Base-by-base conservation (phyloP, 2,329 filamentous ascomycete genomes). In the Colletotrichum lindemuthianum region DNA sequence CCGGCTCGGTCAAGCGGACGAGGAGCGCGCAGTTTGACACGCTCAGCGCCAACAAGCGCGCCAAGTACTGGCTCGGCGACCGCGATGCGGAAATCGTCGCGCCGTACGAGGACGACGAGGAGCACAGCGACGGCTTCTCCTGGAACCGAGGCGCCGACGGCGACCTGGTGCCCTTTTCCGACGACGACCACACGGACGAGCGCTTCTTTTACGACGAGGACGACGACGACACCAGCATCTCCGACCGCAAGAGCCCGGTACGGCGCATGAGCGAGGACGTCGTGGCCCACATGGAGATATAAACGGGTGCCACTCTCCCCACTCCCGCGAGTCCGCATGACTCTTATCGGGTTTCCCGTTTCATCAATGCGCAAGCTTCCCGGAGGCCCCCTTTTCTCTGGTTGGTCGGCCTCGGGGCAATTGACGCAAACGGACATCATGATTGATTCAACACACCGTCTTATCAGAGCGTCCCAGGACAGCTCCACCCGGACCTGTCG, bases 61-160 rank as follows among this genome's bases (percentile, higher is more conserved):
- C 93, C 12, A 87, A 86, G 66, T 97, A 92, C 77, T 97, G 94
- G 95, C 85, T 97, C 4, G 93, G 93, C 45, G 89, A 92, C 66
- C 84, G 81, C 55, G 78, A 84, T 56, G 84, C 82, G 6, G 80
- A 83, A 70, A 74, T 83, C 37, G 74, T 86, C 5, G 76, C 76
- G 4, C 76, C 75, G 4, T 79, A 81, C 32, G 78, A 79, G 36
- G 83, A 87, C 13, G 83, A 86, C 47, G 81, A 80, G 50, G 73
- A 78, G 6, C 77, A 81, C 48, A 79, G 83, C 63, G 84, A 87
- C 56, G 82, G 81, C 11, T 75, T 86, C 52, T 77, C 82, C 56
- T 88, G 85, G 82, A 86, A 88, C 61, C 82, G 85, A 2, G 85
- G 86, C 41, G 83, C 85, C 57, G 84, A 88, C 66, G 83, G 85